phyloP scores from a whole-genome alignment of 495 filamentous ascomycete species.

The Penicillium parvum region DNA sequence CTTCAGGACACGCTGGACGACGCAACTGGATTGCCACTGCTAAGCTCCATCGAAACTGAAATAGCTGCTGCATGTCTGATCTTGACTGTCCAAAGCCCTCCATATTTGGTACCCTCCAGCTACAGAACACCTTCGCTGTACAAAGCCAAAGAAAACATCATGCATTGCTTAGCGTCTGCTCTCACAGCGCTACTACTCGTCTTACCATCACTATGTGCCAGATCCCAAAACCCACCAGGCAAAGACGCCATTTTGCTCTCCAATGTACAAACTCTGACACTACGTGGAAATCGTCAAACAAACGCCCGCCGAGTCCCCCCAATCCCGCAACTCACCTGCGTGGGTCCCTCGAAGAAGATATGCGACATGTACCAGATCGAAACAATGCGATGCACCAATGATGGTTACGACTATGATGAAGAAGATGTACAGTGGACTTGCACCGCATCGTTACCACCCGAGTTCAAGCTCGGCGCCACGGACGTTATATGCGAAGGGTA shows the following conservation, averaged over 20 bases:
- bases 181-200: conserved; percentile 25
- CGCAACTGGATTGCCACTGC: conserved; percentile 3
- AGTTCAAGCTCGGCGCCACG: conserved; percentile 84
- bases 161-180: conserved; percentile 3
- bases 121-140: not conserved
- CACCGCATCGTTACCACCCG: conserved; percentile 67
- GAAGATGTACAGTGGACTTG: conserved; percentile 89
- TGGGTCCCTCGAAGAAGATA: conserved; percentile 56
- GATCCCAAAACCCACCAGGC: conserved; percentile 39
- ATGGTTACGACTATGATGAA: conserved; percentile 61
- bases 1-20: conserved; percentile 8
- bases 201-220: conserved; percentile 20
- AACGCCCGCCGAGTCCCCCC: conserved; percentile 70
- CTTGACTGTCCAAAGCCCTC: not conserved
- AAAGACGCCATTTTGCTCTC: conserved; percentile 68
- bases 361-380: conserved; percentile 65
- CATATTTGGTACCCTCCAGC: not conserved
- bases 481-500: conserved; percentile 96
- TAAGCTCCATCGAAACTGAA: too few relatives aligned
- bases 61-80: not conserved
- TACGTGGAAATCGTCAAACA: conserved; percentile 59
- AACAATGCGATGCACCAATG: conserved; percentile 83
- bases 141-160: not conserved
- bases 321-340: conserved; percentile 78
- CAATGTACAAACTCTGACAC: conserved; percentile 70